Conservation (phyloP, 2,329 filamentous ascomycete genomes). For the Cercospora sojina region DNA sequence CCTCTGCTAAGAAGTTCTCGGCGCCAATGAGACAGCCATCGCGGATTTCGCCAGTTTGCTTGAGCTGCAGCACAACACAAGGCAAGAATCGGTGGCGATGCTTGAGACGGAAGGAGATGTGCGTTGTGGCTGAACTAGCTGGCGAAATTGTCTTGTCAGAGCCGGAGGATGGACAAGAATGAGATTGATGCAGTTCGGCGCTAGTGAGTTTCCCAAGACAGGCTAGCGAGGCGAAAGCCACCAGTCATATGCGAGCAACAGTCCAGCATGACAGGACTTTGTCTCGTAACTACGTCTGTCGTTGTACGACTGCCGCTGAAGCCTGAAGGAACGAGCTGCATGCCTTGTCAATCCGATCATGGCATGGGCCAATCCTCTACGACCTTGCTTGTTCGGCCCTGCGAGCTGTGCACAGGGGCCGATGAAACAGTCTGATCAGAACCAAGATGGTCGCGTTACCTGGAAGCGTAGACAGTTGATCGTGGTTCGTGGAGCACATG, state of each 20-base stretch:
- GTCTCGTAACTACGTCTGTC: not conserved
- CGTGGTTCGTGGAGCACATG: not conserved
- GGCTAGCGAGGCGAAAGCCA: not conserved
- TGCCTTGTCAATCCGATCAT: not conserved
- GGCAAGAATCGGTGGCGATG: not conserved
- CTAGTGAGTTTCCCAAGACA: slow-evolving; percentile 6
- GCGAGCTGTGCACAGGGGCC: not conserved
- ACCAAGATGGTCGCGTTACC: not conserved
- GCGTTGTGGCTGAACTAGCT: not conserved
- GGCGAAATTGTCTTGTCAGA: not conserved
- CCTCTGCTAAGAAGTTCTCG: not conserved
- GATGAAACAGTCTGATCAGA: not conserved
- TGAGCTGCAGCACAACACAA: not conserved
- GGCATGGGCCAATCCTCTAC: not conserved
- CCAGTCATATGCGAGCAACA: not conserved
- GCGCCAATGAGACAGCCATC: slow-evolving; percentile 6
- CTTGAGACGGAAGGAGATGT: not conserved
- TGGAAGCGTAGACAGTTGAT: not conserved
- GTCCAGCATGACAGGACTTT: not conserved
- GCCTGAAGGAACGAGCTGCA: not conserved
- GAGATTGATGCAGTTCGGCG: not conserved
- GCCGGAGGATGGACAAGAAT: not conserved
- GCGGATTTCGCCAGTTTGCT: slow-evolving; percentile 10
- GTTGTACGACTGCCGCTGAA: not conserved
- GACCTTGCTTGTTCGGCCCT: not conserved